Conservation (phyloP, 805 yeast species). For the Sugiyamaella chiloensis region DNA sequence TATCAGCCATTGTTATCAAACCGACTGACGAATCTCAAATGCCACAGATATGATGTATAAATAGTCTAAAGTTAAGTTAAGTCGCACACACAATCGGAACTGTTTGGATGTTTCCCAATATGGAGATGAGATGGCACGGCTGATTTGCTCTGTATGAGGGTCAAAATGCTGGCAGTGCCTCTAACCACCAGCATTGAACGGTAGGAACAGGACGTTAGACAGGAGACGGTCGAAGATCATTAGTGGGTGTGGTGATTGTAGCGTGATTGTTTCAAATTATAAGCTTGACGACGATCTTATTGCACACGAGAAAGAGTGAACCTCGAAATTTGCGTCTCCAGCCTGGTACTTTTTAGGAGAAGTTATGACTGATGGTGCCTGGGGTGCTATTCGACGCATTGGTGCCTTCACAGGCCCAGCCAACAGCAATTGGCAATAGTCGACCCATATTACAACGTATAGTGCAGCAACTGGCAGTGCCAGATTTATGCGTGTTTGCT, state of each 20-base stretch:
- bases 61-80: neutral
- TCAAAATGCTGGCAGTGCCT: too few relatives aligned
- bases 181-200: too few relatives aligned
- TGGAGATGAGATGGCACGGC: neutral
- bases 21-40: too few relatives aligned
- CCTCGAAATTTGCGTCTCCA: too few relatives aligned
- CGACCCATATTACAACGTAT: conserved; percentile 10
- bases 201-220: too few relatives aligned
- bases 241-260: too few relatives aligned
- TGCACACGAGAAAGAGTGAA: too few relatives aligned
- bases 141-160: too few relatives aligned
- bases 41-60: neutral
- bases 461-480: conserved; percentile 16
- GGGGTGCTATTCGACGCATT: conserved; percentile 6
- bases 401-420: conserved; percentile 6
- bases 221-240: too few relatives aligned
- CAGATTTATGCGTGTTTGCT: conserved; percentile 40
- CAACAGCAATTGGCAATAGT: conserved; percentile 3
- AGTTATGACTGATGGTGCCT: neutral
- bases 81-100: neutral
- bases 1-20: neutral
- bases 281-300: too few relatives aligned
- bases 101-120: conserved; percentile 5
- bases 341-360: too few relatives aligned
- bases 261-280: too few relatives aligned